Conservation (phyloP, 2,329 filamentous ascomycete genomes). For the Chaetomiaceae sp. region DNA sequence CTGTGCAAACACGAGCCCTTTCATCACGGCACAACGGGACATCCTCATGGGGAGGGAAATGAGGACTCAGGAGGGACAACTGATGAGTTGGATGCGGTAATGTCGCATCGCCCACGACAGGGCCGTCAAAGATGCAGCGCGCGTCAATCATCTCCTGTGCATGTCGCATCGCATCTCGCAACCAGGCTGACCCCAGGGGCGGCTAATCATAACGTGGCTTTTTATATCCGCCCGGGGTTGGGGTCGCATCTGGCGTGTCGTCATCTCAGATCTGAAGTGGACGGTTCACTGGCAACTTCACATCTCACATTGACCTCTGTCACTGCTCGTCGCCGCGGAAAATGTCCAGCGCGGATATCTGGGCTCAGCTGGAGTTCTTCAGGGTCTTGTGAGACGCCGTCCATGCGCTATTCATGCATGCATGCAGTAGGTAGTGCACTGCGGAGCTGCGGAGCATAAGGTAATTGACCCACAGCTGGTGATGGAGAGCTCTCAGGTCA, state of each 20-base stretch:
- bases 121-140: background rate
- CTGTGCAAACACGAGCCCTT: background rate
- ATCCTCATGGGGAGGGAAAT: background rate
- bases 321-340: background rate
- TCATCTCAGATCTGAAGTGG: background rate
- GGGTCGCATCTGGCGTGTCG: background rate
- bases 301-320: too few species aligned
- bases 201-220: slow-evolving; percentile 8
- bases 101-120: slow-evolving; percentile 4
- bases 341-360: background rate
- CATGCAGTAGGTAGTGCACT: slow-evolving; percentile 1
- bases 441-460: background rate
- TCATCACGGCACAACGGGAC: slow-evolving; percentile 11
- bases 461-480: too few species aligned
- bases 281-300: background rate
- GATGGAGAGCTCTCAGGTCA: background rate
- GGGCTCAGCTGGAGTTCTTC: too few species aligned
- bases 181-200: slow-evolving; percentile 1
- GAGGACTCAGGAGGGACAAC: background rate
- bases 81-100: background rate
- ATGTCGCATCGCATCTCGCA: slow-evolving; percentile 7
- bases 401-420: slow-evolving; percentile 1
- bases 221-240: slow-evolving; percentile 1
- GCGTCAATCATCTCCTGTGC: slow-evolving; percentile 11
- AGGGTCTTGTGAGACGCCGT: slow-evolving; percentile 4